A percentile compares a stretch with the other conserved stretches of the same genome.
These are phyloP conservation scores for Eucalyptus cladocalyx DNA, from an alignment of 345 rosid genomes.

Conservation along the genomic window DNA sequence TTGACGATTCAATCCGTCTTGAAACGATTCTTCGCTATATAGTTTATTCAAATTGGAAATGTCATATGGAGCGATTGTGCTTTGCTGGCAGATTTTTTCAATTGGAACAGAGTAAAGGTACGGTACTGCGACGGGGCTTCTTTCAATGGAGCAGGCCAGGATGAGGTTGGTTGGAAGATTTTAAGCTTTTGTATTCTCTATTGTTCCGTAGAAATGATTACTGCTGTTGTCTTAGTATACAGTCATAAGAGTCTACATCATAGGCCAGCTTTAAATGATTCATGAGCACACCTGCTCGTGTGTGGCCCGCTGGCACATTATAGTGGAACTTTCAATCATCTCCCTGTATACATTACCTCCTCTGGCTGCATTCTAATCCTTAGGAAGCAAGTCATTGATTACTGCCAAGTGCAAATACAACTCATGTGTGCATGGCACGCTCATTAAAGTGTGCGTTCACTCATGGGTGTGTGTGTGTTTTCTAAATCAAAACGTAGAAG, in stretches of 20 bases:
- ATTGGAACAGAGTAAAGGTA: conserved; percentile 86
- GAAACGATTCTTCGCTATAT: neutral
- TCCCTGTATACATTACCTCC: neutral
- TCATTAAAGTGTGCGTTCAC: neutral
- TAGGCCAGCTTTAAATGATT: neutral
- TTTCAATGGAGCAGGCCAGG: conserved; percentile 57
- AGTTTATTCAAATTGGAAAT: neutral
- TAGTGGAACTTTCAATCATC: neutral
- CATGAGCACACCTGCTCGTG: neutral
- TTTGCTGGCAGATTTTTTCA: conserved; percentile 58
- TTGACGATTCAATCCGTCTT: neutral
- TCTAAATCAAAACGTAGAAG: neutral
- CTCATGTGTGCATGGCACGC: neutral
- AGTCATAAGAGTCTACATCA: neutral
- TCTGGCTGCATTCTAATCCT: neutral
- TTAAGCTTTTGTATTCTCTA: neutral
- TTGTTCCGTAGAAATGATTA: neutral
- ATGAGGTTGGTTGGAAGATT: conserved; percentile 31
- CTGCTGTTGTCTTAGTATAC: neutral
- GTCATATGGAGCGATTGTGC: neutral
- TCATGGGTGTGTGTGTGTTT: neutral
- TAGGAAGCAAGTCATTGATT: neutral
- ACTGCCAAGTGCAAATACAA: neutral
- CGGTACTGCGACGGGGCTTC: conserved; percentile 97
- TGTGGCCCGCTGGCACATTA: neutral